These are phyloP conservation scores for Alternaria metachromatica DNA, from an alignment of 2,329 filamentous ascomycete genomes.

Conservation along the genomic window DNA sequence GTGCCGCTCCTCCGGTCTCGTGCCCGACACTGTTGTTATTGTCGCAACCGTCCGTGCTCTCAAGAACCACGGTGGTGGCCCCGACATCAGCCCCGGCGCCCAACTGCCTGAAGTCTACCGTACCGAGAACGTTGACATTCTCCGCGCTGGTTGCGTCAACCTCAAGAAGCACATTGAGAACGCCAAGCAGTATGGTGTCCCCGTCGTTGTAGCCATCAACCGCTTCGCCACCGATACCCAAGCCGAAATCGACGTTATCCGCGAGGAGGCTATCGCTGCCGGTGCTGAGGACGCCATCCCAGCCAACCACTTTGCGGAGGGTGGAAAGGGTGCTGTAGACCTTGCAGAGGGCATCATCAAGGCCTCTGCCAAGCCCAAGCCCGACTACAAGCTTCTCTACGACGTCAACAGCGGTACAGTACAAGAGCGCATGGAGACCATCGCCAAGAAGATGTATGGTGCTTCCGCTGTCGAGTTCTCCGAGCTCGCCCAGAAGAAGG, in stretches of 20 bases:
- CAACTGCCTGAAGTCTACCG: conserved; percentile 87
- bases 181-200: conserved; percentile 85
- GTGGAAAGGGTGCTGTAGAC: conserved; percentile 87
- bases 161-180: conserved; percentile 94
- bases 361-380: conserved; percentile 77
- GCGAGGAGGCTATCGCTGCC: conserved; percentile 88
- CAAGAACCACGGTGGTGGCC: conserved; percentile 95
- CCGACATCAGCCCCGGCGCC: conserved; percentile 88
- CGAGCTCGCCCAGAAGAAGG: conserved; percentile 92
- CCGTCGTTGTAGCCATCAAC: conserved; percentile 97
- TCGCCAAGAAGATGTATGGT: conserved; percentile 93
- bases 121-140: conserved; percentile 90
- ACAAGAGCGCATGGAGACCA: conserved; percentile 87
- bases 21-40: conserved; percentile 91
- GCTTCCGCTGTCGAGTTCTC: conserved; percentile 89
- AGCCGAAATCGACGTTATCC: conserved; percentile 86
- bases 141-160: conserved; percentile 90
- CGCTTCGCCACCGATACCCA: conserved; percentile 93
- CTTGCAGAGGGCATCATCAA: conserved; percentile 86
- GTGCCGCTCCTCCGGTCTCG: conserved; percentile 90
- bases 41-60: conserved; percentile 94
- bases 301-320: conserved; percentile 96
- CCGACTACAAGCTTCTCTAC: conserved; percentile 86
- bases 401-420: conserved; percentile 71
- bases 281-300: conserved; percentile 93